Conservation (phyloP, 139 green algal species). For the Coelastrella sp. region DNA sequence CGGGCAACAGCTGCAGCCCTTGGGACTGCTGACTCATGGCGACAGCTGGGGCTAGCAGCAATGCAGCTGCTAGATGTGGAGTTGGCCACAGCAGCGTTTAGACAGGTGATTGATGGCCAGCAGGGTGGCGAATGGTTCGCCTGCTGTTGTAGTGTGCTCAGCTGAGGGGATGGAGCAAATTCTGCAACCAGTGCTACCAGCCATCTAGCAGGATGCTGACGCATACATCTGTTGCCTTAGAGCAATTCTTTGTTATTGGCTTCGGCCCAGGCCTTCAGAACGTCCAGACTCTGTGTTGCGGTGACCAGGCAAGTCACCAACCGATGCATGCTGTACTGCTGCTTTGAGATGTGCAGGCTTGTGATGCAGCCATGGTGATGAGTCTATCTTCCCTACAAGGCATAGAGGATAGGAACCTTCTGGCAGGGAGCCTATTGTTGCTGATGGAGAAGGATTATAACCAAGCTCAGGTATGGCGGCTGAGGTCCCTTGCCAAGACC, state of each 20-base stretch:
- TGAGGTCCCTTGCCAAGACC: too few species aligned
- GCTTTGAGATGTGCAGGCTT: slow-evolving; percentile 57
- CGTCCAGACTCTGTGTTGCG: too few species aligned
- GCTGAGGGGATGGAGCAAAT: too few species aligned
- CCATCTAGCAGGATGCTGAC: too few species aligned
- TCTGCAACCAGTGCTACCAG: too few species aligned
- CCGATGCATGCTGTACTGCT: not conserved
- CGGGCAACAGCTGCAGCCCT: slow-evolving; percentile 62
- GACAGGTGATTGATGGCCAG: slow-evolving; percentile 37
- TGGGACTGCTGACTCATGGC: slow-evolving; percentile 64
- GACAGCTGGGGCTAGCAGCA: slow-evolving; percentile 62
- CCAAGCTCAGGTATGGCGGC: slow-evolving; percentile 56
- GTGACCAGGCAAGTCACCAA: too few species aligned
- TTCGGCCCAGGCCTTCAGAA: too few species aligned
- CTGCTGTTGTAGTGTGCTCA: not conserved
- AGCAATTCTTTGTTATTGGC: too few species aligned
- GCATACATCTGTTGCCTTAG: too few species aligned
- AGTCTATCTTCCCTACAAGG: slow-evolving; percentile 68
- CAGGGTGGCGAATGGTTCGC: too few species aligned
- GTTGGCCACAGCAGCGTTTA: slow-evolving; percentile 69
- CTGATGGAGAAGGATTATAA: slow-evolving; percentile 74
- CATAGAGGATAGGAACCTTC: slow-evolving; percentile 79
- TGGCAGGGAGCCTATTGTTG: slow-evolving; percentile 76
- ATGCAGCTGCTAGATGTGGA: slow-evolving; percentile 77
- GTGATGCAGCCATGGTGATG: slow-evolving; percentile 76